These are phyloP conservation scores for Panicum hallii DNA, from an alignment of 202 grass and related monocot species.

Conservation along the genomic window DNA sequence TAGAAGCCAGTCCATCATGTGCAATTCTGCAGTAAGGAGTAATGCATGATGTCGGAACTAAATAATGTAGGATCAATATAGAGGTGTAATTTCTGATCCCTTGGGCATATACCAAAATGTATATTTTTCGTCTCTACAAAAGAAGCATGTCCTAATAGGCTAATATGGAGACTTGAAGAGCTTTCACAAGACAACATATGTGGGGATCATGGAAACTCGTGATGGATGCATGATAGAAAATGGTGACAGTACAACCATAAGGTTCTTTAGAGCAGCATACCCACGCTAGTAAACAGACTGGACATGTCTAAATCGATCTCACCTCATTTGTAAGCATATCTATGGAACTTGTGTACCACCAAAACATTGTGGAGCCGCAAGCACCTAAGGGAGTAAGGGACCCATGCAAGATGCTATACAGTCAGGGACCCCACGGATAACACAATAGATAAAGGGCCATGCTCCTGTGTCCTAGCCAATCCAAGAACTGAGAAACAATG, in stretches of 20 bases:
- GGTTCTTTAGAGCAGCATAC: constrained; percentile 24
- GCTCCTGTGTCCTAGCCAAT: constrained; percentile 16
- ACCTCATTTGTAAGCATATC: constrained; percentile 35
- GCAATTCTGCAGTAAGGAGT: background rate
- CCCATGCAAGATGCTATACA: constrained; percentile 32
- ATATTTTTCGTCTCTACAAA: background rate
- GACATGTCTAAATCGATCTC: constrained; percentile 22
- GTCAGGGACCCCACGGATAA: constrained; percentile 17
- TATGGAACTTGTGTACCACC: constrained; percentile 30
- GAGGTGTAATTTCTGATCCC: constrained; percentile 22
- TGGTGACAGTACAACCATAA: background rate
- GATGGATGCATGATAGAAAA: constrained; percentile 12
- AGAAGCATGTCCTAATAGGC: background rate
- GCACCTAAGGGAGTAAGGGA: constrained; percentile 9
- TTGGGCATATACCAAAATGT: background rate
- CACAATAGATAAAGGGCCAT: constrained; percentile 28
- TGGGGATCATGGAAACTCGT: background rate
- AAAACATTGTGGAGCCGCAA: constrained; percentile 32
- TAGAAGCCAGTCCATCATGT: constrained; percentile 34
- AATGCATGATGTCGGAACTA: constrained; percentile 10
- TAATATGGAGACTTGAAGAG: background rate
- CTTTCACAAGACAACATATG: background rate
- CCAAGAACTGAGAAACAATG: constrained; percentile 29
- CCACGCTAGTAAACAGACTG: constrained; percentile 22
- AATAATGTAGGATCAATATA: constrained; percentile 19